Evolutionary conservation across 2,329 filamentous ascomycete genomes (phyloP).

Genomic region (Domatiomyces globalis): DNA sequence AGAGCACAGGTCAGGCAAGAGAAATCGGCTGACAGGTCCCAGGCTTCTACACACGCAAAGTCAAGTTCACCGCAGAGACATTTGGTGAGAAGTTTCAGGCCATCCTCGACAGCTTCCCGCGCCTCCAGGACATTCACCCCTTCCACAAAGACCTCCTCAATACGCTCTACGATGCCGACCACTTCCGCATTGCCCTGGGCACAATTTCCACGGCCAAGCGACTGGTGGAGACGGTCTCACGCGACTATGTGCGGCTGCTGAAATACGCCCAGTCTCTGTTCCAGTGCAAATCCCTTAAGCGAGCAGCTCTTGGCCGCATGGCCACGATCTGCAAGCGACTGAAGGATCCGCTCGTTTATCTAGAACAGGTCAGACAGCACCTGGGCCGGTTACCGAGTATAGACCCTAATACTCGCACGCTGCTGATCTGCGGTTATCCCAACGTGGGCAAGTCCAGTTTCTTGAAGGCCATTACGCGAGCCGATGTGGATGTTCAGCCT

Average conservation of each 20-base stretch:
- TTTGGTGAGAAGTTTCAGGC: conserved; percentile 84
- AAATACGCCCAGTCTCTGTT: conserved; percentile 95
- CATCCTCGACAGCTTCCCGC: conserved; percentile 85
- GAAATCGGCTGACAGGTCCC: conserved; percentile 19
- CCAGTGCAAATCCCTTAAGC: conserved; percentile 98
- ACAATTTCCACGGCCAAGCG: conserved; percentile 94
- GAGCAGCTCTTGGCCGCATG: conserved; percentile 92
- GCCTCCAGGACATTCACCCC: conserved; percentile 85
- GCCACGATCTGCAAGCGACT: conserved; percentile 89
- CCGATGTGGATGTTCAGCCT: conserved; percentile 92
- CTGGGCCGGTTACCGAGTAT: conserved; percentile 95
- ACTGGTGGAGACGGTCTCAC: conserved; percentile 85
- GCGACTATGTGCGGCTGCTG: conserved; percentile 89
- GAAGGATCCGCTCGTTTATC: conserved; percentile 86
- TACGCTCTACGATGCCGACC: conserved; percentile 95
- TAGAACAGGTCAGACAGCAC: conserved; percentile 94
- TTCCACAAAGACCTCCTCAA: conserved; percentile 90
- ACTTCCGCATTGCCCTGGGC: conserved; percentile 91
- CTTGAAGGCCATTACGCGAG: conserved; percentile 76
- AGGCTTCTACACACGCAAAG: conserved; percentile 93
- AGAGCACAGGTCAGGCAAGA: background rate
- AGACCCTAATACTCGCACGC: conserved; percentile 89
- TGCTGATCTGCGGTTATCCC: conserved; percentile 93
- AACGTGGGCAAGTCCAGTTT: conserved; percentile 98
- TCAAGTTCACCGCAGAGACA: conserved; percentile 96